Evolutionary conservation across 1,139 yeast species (phyloP).

Genomic region (Hyphopichia khmerensis): DNA sequence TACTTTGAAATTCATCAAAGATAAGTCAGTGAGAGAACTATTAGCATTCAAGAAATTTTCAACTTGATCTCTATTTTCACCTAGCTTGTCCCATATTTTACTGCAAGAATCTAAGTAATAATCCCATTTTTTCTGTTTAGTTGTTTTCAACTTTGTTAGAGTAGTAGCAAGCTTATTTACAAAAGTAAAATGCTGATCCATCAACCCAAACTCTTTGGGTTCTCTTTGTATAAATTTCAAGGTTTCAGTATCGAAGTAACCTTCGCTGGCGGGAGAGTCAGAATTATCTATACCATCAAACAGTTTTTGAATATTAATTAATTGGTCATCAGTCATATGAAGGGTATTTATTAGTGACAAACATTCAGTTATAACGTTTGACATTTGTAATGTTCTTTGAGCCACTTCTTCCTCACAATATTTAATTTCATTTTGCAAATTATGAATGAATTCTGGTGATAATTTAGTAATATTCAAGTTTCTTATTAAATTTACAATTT

Average conservation of each 20-base stretch:
- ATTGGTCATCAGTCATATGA: slow-evolving; percentile 34
- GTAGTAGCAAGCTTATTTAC: slow-evolving; percentile 27
- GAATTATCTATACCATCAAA: slow-evolving; percentile 13
- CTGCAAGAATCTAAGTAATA: slow-evolving; percentile 36
- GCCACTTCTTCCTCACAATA: slow-evolving; percentile 25
- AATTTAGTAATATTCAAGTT: slow-evolving; percentile 38
- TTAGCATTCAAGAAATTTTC: slow-evolving; percentile 37
- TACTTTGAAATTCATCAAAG: slow-evolving; percentile 40
- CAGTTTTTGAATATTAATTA: slow-evolving; percentile 33
- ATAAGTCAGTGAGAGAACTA: slow-evolving; percentile 34
- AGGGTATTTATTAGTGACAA: slow-evolving; percentile 27
- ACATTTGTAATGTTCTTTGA: slow-evolving; percentile 24
- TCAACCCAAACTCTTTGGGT: slow-evolving; percentile 44
- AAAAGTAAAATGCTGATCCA: slow-evolving; percentile 32
- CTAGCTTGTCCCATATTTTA: slow-evolving; percentile 51
- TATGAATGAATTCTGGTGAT: slow-evolving; percentile 26
- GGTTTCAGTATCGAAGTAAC: slow-evolving; percentile 37
- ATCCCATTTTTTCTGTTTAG: slow-evolving; percentile 35
- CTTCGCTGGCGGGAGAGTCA: slow-evolving; percentile 14
- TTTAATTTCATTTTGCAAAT: slow-evolving; percentile 26
- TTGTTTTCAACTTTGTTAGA: slow-evolving; percentile 27
- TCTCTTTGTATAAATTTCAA: slow-evolving; percentile 33
- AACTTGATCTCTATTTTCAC: slow-evolving; percentile 36
- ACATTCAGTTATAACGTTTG: slow-evolving; percentile 23
- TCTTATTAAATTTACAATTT: slow-evolving; percentile 35